phyloP scores from a whole-genome alignment of 148 eudicot species.

The Oxyria digyna region DNA sequence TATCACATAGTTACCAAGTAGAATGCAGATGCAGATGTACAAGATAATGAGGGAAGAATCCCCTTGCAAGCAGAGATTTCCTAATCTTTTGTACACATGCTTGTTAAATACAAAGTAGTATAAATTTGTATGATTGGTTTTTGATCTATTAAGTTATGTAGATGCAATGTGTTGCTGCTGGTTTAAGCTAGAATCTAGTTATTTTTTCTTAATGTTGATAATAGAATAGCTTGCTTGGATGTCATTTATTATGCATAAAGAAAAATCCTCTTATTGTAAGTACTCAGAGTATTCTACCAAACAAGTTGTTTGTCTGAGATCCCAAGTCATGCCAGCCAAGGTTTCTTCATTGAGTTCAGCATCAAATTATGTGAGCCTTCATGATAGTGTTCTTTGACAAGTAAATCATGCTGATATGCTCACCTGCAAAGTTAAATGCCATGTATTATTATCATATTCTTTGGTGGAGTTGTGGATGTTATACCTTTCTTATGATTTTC shows the following conservation, averaged over 20 bases:
- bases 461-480: not conserved
- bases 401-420: not conserved
- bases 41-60: conserved; percentile 95
- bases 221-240: not conserved
- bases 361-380: conserved; percentile 41
- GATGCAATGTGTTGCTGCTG: not conserved
- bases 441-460: not conserved
- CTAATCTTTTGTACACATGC: not conserved
- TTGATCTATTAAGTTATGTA: not conserved
- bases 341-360: conserved; percentile 46
- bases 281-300: conserved; percentile 19
- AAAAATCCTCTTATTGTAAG: not conserved
- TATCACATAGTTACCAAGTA: conserved; percentile 85
- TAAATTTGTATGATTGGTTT: not conserved
- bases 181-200: not conserved
- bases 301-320: conserved; percentile 17
- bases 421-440: not conserved
- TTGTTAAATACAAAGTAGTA: not conserved
- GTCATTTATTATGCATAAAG: not conserved
- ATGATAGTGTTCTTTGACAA: conserved; percentile 13
- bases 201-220: not conserved
- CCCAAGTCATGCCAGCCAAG: conserved; percentile 15
- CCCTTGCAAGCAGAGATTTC: conserved; percentile 25
- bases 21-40: conserved; percentile 98
- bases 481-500: not conserved